A percentile compares a stretch with the other conserved stretches of the same genome.
These are phyloP conservation scores for Umbellularia californica DNA, from an alignment of 164 flowering plant species.

Conservation along the genomic window DNA sequence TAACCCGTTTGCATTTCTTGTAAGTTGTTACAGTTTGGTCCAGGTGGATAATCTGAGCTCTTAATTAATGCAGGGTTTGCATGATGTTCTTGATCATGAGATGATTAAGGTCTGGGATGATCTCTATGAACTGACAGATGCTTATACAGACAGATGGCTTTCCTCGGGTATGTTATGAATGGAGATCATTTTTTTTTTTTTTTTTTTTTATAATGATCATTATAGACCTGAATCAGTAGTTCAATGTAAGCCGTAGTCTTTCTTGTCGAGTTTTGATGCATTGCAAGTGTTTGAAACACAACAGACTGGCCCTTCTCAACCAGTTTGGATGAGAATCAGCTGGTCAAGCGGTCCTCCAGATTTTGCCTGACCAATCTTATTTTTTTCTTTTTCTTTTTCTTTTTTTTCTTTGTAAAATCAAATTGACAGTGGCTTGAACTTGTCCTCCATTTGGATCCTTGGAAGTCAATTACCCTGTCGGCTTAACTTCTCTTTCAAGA, in stretches of 20 bases:
- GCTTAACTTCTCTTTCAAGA: too few species aligned
- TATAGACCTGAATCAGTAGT: not conserved
- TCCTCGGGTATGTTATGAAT: conserved; percentile 66
- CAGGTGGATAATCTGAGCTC: conserved; percentile 1
- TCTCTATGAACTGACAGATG: conserved; percentile 70
- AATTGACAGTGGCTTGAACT: too few species aligned
- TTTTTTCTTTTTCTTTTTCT: too few species aligned
- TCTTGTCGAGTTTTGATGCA: not conserved
- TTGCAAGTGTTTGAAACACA: not conserved
- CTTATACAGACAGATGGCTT: conserved; percentile 84
- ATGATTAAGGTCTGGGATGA: conserved; percentile 50
- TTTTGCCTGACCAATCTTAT: too few species aligned
- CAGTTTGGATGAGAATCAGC: too few species aligned
- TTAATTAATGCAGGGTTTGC: conserved; percentile 64
- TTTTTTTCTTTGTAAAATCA: too few species aligned
- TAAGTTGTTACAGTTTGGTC: not conserved
- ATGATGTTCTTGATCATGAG: conserved; percentile 42
- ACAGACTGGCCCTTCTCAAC: too few species aligned
- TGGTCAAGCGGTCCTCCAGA: too few species aligned
- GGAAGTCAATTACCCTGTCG: too few species aligned
- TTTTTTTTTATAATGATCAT: not conserved
- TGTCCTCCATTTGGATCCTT: too few species aligned
- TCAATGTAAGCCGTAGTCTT: too few species aligned
- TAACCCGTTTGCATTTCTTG: not conserved
- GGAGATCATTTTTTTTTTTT: not conserved